Evolutionary conservation across 257 asterid genomes (phyloP).

Genomic region (Solanum dulcamara): DNA sequence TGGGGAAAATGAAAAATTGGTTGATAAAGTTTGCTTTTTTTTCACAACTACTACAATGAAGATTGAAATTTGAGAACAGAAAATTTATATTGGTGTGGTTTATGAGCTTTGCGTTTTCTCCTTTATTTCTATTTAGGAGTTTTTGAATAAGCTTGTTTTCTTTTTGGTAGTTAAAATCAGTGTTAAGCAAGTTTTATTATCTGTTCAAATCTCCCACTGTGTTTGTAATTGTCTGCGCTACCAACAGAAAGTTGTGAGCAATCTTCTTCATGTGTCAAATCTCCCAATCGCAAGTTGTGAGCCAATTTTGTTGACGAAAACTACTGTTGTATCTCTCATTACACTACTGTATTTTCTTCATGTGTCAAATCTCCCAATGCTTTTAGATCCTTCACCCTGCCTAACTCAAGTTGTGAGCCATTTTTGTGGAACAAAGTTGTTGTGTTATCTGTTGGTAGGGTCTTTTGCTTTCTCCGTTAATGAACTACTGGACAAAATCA

Average conservation of each 20-base stretch:
- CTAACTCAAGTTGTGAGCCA: not conserved
- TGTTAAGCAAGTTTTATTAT: not conserved
- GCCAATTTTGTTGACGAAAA: not conserved
- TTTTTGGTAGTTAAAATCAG: not conserved
- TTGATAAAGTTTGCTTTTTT: not conserved
- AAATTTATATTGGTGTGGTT: too few species aligned
- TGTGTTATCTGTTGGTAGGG: not conserved
- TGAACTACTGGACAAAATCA: not conserved
- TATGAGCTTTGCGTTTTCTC: too few species aligned
- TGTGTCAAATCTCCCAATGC: not conserved
- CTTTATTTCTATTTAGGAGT: too few species aligned
- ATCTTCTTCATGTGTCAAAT: not conserved
- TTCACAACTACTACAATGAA: not conserved
- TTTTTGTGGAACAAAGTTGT: not conserved
- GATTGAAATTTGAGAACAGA: too few species aligned
- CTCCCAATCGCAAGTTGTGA: not conserved
- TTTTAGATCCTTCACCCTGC: not conserved
- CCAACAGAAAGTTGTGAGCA: not conserved
- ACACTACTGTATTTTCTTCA: not conserved
- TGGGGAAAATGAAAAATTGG: not conserved
- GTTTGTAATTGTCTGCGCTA: not conserved
- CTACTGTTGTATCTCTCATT: not conserved
- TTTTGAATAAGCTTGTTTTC: not conserved
- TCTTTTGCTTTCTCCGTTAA: not conserved
- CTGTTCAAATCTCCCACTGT: not conserved